phyloP scores from a whole-genome alignment of 306 rosid species.

The Vigna unguiculata region DNA sequence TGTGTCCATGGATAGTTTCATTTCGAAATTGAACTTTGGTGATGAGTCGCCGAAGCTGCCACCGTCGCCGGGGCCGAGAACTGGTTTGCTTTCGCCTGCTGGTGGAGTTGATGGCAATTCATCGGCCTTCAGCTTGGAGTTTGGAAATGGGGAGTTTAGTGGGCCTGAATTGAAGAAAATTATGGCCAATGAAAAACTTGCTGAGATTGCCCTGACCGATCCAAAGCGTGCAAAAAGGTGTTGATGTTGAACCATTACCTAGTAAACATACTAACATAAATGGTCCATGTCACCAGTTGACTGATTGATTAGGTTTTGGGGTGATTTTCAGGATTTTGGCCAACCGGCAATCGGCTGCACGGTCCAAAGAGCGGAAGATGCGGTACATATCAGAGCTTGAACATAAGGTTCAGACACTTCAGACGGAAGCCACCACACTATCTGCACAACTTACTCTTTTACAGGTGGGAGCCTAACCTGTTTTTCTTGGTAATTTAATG shows the following conservation, averaged over 20 bases:
- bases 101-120: slow-evolving; percentile 66
- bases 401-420: slow-evolving; percentile 94
- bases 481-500: slow-evolving; percentile 14
- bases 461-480: slow-evolving; percentile 64
- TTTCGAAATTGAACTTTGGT: slow-evolving; percentile 76
- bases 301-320: slow-evolving; percentile 24
- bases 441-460: slow-evolving; percentile 90
- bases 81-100: slow-evolving; percentile 63
- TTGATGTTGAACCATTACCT: slow-evolving; percentile 2
- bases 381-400: slow-evolving; percentile 92
- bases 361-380: slow-evolving; percentile 94
- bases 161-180: slow-evolving; percentile 95
- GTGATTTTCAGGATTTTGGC: slow-evolving; percentile 77
- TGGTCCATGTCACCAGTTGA: neutral
- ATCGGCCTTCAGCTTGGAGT: slow-evolving; percentile 82
- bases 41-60: slow-evolving; percentile 76
- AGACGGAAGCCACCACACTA: slow-evolving; percentile 93
- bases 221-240: slow-evolving; percentile 98
- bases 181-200: slow-evolving; percentile 94
- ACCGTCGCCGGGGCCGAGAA: slow-evolving; percentile 65
- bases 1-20: slow-evolving; percentile 93
- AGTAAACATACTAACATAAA: neutral
- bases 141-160: slow-evolving; percentile 93
- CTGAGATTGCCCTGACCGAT: slow-evolving; percentile 88
- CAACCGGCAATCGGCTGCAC: slow-evolving; percentile 94